Evolutionary conservation across 345 rosid genomes (phyloP).

Genomic region (Camelina sativa): DNA sequence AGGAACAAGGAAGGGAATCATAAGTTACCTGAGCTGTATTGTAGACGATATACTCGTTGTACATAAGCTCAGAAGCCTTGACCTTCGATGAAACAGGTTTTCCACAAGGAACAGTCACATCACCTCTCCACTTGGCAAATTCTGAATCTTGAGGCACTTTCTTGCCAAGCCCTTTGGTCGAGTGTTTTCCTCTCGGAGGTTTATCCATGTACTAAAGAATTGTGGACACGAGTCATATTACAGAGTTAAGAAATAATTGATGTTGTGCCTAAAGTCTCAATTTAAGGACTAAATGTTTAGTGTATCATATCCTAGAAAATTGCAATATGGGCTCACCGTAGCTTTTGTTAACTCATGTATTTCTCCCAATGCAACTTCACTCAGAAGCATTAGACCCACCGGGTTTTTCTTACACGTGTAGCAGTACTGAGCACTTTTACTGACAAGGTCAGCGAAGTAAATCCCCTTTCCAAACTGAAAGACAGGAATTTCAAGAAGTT

Average conservation of each 20-base stretch:
- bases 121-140: slow-evolving; percentile 82
- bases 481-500: slow-evolving; percentile 9
- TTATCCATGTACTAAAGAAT: slow-evolving; percentile 70
- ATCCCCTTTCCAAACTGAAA: slow-evolving; percentile 95
- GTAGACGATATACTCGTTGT: slow-evolving; percentile 93
- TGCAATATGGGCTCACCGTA: slow-evolving; percentile 55
- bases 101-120: slow-evolving; percentile 85
- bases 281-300: not conserved
- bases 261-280: slow-evolving; percentile 1
- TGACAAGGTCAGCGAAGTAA: slow-evolving; percentile 97
- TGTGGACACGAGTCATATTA: not conserved
- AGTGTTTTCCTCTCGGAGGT: slow-evolving; percentile 90
- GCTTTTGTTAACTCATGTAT: slow-evolving; percentile 78
- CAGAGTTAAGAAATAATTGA: not conserved
- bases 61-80: slow-evolving; percentile 85
- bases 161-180: slow-evolving; percentile 95
- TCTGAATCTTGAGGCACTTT: slow-evolving; percentile 76
- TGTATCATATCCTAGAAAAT: not conserved
- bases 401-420: slow-evolving; percentile 75
- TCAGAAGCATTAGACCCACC: slow-evolving; percentile 89
- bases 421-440: slow-evolving; percentile 99
- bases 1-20: not conserved
- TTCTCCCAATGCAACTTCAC: slow-evolving; percentile 93
- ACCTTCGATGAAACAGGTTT: slow-evolving; percentile 79
- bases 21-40: slow-evolving; percentile 78